Percentiles rank a stretch among this genome's conserved stretches.
These are phyloP conservation scores for Prunus kanzakura DNA, from an alignment of 306 rosid genomes.

Conservation along the genomic window DNA sequence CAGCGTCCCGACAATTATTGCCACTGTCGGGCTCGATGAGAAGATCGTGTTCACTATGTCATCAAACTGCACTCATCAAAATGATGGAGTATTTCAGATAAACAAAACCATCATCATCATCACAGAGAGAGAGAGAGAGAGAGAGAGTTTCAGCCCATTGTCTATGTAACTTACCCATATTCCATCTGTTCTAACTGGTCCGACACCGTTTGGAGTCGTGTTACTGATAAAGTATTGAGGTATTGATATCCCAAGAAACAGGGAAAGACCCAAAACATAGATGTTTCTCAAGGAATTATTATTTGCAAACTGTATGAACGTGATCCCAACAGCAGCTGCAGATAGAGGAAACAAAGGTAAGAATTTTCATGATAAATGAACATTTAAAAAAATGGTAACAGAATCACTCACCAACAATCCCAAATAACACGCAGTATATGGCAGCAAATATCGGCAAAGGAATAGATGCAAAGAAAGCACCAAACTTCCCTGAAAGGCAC, in stretches of 20 bases:
- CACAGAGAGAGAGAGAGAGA: not conserved
- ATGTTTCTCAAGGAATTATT: constrained; percentile 79
- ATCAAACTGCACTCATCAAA: constrained; percentile 57
- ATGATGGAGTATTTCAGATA: constrained; percentile 10
- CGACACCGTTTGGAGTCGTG: constrained; percentile 66
- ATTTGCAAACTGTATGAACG: constrained; percentile 61
- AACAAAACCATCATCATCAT: not conserved
- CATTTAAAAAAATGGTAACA: not conserved
- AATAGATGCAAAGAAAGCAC: constrained; percentile 92
- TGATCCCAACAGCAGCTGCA: constrained; percentile 87
- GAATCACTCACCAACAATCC: constrained; percentile 74
- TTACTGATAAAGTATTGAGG: constrained; percentile 72
- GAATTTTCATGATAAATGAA: not conserved
- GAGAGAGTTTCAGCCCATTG: not conserved
- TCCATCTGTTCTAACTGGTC: constrained; percentile 72
- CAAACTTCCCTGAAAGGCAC: constrained; percentile 77
- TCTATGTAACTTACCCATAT: constrained; percentile 72
- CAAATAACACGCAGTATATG: constrained; percentile 76
- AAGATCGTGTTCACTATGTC: constrained; percentile 84
- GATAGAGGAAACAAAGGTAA: not conserved
- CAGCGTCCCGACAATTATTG: constrained; percentile 73
- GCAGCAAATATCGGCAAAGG: constrained; percentile 90
- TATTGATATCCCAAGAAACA: constrained; percentile 86
- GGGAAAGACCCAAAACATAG: constrained; percentile 69
- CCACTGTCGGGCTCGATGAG: constrained; percentile 85